Base-by-base conservation (phyloP, 139 green algal genomes). In the Nannochloris sp. region DNA sequence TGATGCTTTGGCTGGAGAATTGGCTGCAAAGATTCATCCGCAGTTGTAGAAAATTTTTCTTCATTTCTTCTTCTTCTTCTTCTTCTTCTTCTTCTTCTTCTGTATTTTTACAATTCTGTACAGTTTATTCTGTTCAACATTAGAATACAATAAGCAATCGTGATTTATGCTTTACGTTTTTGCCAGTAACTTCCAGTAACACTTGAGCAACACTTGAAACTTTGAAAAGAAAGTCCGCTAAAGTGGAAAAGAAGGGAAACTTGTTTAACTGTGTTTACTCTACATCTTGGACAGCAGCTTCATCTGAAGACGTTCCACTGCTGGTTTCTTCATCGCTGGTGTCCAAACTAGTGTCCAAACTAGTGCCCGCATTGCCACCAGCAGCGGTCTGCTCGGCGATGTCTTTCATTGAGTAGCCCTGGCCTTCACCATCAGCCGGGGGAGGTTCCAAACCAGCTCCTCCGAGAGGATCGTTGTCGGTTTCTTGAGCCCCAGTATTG, bases 1-100 rank as follows among this genome's bases (percentile, higher is more conserved):
- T 14, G 48, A 64, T 5, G 24, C 25, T 7, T 66, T 92, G 6
- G 72, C 76, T 6, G 54, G 56, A 5, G 74, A 91, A 48, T 30
- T 92, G 44, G 74, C 78, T 3, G 30, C 60, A 27, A 46, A 70
- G 19, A 67, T 92, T 55, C 69, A 82, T 27, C 51, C 65, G 25
- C 32, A 64, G 46, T 37, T 78, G 23, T 31, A 45, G 12, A 45
- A 19, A 19, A 45, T 45, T 45, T 45, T 45, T 19, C 12, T 9
- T 45, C 9, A 45, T 45, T 45, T 19, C 9, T 19, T 19, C 37
- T 12, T 45, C 9, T 45, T 19, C 9, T 45, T 45, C 9, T 45
- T 45, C 9, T 45, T 45, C 37, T 45, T 19, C 37, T 12, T 45
- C 37, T 45, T 9, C 37, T 19, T 9, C 37, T 19, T 45, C 37